These are phyloP conservation scores for Yamadazyma sp. DNA, from an alignment of 1,139 yeast genomes.

Conservation along the genomic window DNA sequence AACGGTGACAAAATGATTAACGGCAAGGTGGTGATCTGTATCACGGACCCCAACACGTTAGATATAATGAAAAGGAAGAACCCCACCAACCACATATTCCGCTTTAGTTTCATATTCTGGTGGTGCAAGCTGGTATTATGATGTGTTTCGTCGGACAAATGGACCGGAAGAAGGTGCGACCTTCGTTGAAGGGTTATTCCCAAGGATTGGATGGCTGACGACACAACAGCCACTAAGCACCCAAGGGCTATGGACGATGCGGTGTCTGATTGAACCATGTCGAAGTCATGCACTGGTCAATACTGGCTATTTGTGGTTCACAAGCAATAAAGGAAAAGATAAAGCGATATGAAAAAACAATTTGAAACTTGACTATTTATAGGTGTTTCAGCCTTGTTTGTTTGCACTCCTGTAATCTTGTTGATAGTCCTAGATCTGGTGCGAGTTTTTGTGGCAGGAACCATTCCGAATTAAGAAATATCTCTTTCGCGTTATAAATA, in stretches of 20 bases:
- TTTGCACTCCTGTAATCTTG: not conserved
- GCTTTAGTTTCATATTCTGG: conserved; percentile 41
- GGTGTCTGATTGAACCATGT: conserved; percentile 2
- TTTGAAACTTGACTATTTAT: no score
- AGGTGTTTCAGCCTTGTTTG: not conserved
- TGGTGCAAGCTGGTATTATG: conserved; percentile 14
- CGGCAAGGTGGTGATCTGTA: conserved; percentile 83
- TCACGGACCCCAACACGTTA: conserved; percentile 76
- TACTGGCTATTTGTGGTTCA: not conserved
- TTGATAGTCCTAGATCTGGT: not conserved
- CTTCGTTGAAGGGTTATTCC: conserved; percentile 84
- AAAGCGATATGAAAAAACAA: no score
- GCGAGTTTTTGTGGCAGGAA: not conserved
- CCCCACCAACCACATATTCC: conserved; percentile 77
- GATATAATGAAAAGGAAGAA: conserved; percentile 68
- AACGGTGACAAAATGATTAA: conserved; percentile 77
- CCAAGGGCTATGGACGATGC: conserved; percentile 47
- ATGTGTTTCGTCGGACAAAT: conserved; percentile 18
- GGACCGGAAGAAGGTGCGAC: conserved; percentile 54
- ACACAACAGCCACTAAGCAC: conserved; percentile 70
- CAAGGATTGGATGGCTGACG: conserved; percentile 79
- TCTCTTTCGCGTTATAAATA: conserved; percentile 2
- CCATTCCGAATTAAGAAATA: not conserved
- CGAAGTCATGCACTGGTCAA: not conserved
- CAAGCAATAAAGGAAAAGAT: no score